Conservation (phyloP, 1,284 basidiomycete species). For the Ceratobasidium sp. region DNA sequence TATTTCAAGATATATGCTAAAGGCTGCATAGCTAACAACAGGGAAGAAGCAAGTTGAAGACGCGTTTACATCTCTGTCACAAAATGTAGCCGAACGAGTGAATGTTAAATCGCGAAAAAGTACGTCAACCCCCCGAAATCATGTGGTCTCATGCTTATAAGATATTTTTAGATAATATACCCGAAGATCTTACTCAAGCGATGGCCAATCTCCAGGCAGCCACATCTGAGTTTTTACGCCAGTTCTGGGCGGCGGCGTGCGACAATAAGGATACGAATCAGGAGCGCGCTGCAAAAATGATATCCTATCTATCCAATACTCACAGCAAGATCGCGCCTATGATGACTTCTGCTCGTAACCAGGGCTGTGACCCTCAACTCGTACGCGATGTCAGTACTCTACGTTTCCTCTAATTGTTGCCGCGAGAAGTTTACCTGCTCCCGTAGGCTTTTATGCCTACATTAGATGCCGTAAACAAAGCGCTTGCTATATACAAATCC, state of each 20-base stretch:
- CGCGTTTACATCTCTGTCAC: conserved; percentile 79
- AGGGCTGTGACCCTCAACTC: conserved; percentile 72
- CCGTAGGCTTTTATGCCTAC: conserved; percentile 85
- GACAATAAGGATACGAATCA: conserved; percentile 64
- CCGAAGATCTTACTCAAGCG: conserved; percentile 80
- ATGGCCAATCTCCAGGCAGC: conserved; percentile 90
- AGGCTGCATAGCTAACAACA: conserved; percentile 66
- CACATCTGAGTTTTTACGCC: conserved; percentile 94
- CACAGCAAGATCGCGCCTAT: conserved; percentile 84
- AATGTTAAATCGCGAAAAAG: conserved; percentile 75
- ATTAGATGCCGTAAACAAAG: conserved; percentile 81
- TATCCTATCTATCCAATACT: conserved; percentile 80
- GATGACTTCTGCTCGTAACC: conserved; percentile 71
- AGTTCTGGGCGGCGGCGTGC: conserved; percentile 93
- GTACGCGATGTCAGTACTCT: conserved; percentile 75
- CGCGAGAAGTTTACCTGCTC: conserved; percentile 20
- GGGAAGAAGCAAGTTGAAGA: conserved; percentile 75
- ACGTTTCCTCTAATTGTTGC: neutral
- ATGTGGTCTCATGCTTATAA: conserved; percentile 25
- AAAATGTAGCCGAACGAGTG: conserved; percentile 76
- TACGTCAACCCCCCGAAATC: conserved; percentile 58
- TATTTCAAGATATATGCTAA: conserved; percentile 1
- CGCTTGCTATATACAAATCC: conserved; percentile 61
- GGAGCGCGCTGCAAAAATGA: conserved; percentile 84
- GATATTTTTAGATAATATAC: conserved; percentile 75